Conservation (phyloP, 2,329 filamentous ascomycete genomes). For the Scedosporium apiospermum region DNA sequence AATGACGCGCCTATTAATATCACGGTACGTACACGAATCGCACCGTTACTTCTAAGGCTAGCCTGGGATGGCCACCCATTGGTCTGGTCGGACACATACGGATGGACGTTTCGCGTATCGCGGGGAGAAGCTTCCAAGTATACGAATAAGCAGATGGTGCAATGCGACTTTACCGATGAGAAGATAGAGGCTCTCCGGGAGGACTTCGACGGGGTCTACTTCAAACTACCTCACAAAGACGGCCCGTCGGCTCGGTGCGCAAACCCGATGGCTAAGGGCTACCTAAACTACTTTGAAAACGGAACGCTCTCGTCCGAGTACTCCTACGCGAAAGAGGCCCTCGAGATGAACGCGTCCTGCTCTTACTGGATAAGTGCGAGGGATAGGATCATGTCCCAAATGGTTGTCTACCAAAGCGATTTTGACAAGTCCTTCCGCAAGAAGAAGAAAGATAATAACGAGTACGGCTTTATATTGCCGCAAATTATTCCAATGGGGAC, state of each 20-base stretch:
- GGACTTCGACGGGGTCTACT: constrained; percentile 61
- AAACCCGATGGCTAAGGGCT: constrained; percentile 85
- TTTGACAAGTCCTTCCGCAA: constrained; percentile 6
- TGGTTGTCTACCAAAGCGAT: constrained; percentile 80
- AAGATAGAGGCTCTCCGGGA: constrained; percentile 53
- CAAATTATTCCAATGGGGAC: constrained; percentile 98
- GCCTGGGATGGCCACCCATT: constrained; percentile 85
- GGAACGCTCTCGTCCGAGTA: constrained; percentile 82
- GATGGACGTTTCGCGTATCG: constrained; percentile 83
- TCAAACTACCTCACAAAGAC: constrained; percentile 95
- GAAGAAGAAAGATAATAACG: constrained; percentile 13
- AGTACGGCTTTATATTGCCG: constrained; percentile 73
- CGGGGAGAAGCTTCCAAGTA: constrained; percentile 54
- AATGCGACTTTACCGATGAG: constrained; percentile 71
- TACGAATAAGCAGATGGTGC: constrained; percentile 58
- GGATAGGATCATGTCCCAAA: constrained; percentile 87
- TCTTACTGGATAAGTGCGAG: constrained; percentile 98
- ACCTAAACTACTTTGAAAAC: constrained; percentile 83
- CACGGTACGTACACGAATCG: constrained; percentile 78
- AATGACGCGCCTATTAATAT: constrained; percentile 61
- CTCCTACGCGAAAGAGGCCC: constrained; percentile 80
- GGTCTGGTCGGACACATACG: constrained; percentile 86
- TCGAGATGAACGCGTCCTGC: constrained; percentile 98
- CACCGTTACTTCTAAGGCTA: constrained; percentile 73
- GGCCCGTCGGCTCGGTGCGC: constrained; percentile 76